Percentiles rank a stretch among this genome's conserved stretches.
These are phyloP conservation scores for Starmerella vitae DNA, from an alignment of 805 yeast genomes.

Conservation along the genomic window DNA sequence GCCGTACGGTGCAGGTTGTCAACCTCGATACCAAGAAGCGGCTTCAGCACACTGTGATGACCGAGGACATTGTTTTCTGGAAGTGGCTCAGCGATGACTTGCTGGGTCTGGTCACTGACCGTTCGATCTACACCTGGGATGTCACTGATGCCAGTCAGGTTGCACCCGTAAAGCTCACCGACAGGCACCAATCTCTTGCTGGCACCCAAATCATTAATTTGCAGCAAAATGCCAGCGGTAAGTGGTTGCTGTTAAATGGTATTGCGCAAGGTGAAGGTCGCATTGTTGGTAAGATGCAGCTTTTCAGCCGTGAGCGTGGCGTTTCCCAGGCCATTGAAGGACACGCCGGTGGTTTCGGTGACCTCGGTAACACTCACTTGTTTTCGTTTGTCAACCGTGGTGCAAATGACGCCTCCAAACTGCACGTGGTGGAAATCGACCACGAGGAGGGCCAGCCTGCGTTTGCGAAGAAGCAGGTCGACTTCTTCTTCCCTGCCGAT, in stretches of 20 bases:
- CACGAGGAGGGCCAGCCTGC: constrained; percentile 75
- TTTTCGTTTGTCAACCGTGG: constrained; percentile 82
- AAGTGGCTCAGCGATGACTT: constrained; percentile 67
- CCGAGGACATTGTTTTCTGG: constrained; percentile 90
- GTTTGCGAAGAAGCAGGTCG: constrained; percentile 79
- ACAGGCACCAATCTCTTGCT: constrained; percentile 62
- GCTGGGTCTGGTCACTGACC: constrained; percentile 74
- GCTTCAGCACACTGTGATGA: constrained; percentile 71
- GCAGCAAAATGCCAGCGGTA: constrained; percentile 60
- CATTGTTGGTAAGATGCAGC: constrained; percentile 91
- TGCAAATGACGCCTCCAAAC: constrained; percentile 64
- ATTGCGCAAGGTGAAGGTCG: constrained; percentile 76
- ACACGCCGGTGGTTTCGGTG: constrained; percentile 85
- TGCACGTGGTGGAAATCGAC: constrained; percentile 92
- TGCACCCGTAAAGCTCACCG: constrained; percentile 71
- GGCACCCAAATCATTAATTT: constrained; percentile 84
- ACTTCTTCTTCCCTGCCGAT: constrained; percentile 92
- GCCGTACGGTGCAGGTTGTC: constrained; percentile 85
- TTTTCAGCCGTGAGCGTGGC: constrained; percentile 74
- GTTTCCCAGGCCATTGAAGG: constrained; percentile 97
- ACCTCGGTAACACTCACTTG: constrained; percentile 56
- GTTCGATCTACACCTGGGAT: constrained; percentile 66
- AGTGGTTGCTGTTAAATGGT: constrained; percentile 94
- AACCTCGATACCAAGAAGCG: constrained; percentile 78
- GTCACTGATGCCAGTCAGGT: constrained; percentile 63